Conservation (phyloP, 1,139 yeast genomes). For the Geotrichum cucujoidarum region DNA sequence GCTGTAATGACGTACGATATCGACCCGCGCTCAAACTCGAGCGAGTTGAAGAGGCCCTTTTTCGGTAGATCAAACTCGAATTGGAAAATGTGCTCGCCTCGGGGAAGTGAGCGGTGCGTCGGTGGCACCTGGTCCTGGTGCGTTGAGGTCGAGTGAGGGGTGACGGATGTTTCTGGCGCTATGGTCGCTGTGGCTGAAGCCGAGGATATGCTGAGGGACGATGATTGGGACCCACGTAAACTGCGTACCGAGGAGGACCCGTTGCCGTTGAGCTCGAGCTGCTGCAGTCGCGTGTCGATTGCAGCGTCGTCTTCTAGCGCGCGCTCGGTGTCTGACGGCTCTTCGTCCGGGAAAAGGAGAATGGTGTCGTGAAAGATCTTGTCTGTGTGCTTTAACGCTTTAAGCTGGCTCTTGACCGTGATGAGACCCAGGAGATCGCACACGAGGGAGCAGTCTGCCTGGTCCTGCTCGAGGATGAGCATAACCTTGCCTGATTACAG, state of each 20-base stretch:
- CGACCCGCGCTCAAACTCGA: slow-evolving; percentile 81
- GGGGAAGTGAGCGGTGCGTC: slow-evolving; percentile 17
- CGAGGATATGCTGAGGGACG: slow-evolving; percentile 5
- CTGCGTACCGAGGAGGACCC: background rate
- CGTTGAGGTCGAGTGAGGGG: slow-evolving; percentile 7
- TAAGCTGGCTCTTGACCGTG: slow-evolving; percentile 41
- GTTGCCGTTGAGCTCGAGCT: background rate
- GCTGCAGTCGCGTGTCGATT: background rate
- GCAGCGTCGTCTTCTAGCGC: background rate
- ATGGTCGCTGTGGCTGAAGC: slow-evolving; percentile 9
- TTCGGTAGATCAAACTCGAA: slow-evolving; percentile 74
- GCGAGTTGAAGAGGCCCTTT: slow-evolving; percentile 64
- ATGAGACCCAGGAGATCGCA: slow-evolving; percentile 34
- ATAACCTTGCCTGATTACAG: slow-evolving; percentile 33
- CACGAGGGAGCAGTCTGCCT: slow-evolving; percentile 26
- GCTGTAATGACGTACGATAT: slow-evolving; percentile 65
- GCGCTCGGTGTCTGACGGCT: slow-evolving; percentile 24
- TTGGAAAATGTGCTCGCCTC: slow-evolving; percentile 83
- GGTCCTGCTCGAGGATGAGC: slow-evolving; percentile 30
- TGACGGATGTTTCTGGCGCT: slow-evolving; percentile 15
- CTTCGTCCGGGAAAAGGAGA: slow-evolving; percentile 55
- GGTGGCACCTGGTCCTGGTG: background rate
- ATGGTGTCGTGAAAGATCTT: slow-evolving; percentile 52
- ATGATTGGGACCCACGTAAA: background rate
- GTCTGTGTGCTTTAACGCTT: background rate